Conservation (phyloP, 2,329 filamentous ascomycete genomes). For the Elsinoe australis region DNA sequence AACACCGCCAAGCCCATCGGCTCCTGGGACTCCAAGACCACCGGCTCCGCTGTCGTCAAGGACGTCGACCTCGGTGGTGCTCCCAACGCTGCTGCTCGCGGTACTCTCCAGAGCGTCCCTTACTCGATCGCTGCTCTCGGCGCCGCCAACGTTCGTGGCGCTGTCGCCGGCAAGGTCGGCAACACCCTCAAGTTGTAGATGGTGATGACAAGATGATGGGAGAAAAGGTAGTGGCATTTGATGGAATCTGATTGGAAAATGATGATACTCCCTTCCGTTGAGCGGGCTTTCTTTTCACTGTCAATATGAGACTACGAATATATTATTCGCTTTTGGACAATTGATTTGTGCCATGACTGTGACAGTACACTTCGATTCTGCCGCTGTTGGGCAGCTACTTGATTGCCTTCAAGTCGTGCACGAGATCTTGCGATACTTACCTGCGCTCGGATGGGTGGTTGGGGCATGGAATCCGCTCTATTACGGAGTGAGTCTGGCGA, state of each 20-base stretch:
- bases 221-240: not conserved
- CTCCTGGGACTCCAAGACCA: conserved; percentile 27
- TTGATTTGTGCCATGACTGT: not conserved
- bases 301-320: conserved; percentile 12
- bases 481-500: too few relatives aligned
- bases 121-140: conserved; percentile 32
- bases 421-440: too few relatives aligned
- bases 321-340: not conserved
- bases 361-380: too few relatives aligned
- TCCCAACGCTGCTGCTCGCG: conserved; percentile 29
- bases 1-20: conserved; percentile 31
- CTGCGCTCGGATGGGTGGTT: too few relatives aligned
- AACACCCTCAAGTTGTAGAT: conserved; percentile 31
- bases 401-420: too few relatives aligned
- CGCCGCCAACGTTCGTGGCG: conserved; percentile 31
- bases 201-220: not conserved
- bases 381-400: too few relatives aligned
- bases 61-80: conserved; percentile 36
- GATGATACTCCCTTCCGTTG: not conserved
- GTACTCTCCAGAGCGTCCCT: conserved; percentile 30
- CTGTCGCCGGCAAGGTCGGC: conserved; percentile 35
- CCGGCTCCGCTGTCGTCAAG: conserved; percentile 32
- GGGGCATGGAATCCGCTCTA: too few relatives aligned
- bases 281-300: conserved; percentile 10
- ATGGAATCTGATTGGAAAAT: not conserved